Evolutionary conservation across 441 rosid species (phyloP).

Genomic region (Syzygium malaccense): DNA sequence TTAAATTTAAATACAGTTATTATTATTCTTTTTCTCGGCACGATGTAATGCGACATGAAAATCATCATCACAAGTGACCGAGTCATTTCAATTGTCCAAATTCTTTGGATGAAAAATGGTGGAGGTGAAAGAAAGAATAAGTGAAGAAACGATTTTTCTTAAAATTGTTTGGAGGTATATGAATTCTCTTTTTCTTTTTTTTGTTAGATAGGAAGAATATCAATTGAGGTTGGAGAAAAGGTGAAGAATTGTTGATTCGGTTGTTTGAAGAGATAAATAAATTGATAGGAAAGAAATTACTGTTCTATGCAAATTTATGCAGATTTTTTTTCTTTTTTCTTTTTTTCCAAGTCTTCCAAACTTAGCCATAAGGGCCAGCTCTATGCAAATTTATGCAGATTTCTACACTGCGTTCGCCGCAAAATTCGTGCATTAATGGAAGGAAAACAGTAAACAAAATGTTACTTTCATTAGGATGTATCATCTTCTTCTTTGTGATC

Average conservation of each 20-base stretch:
- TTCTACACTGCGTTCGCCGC: rapidly evolving
- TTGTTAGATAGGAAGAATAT: neutral
- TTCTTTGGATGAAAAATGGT: neutral
- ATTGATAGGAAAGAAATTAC: neutral
- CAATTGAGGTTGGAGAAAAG: neutral
- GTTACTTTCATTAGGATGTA: neutral
- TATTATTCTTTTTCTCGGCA: neutral
- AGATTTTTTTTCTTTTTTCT: neutral
- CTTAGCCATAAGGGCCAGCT: too few species aligned
- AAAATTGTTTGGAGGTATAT: neutral
- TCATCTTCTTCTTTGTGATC: neutral
- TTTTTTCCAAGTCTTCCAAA: too few species aligned
- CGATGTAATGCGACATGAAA: neutral
- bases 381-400: neutral
- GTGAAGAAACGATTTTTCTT: neutral
- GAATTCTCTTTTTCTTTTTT: neutral
- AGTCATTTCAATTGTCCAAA: neutral
- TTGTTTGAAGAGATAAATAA: neutral
- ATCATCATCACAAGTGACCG: neutral
- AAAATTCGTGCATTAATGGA: neutral
- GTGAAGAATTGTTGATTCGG: neutral
- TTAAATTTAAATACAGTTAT: neutral
- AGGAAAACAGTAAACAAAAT: neutral
- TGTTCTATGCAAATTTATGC: neutral
- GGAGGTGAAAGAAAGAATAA: neutral